A percentile compares a stretch with the other conserved stretches of the same genome.
phyloP scores from a whole-genome alignment of 1,139 yeast genomes.

The Diutina scorzettiae region DNA sequence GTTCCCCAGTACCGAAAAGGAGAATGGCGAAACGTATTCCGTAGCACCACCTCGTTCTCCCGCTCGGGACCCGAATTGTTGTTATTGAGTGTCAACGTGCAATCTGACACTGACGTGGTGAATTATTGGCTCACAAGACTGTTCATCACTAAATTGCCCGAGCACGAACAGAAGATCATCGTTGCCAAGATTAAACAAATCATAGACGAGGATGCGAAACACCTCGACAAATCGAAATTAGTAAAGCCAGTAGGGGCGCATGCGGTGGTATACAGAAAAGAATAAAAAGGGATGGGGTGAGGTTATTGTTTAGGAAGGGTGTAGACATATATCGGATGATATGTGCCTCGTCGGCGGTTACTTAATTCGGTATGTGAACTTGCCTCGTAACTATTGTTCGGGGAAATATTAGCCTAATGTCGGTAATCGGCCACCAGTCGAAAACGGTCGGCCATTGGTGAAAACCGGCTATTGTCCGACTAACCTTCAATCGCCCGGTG shows the following conservation, averaged over 20 bases:
- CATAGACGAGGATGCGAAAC: conserved; percentile 6
- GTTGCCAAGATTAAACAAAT: conserved; percentile 19
- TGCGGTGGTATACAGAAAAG: background rate
- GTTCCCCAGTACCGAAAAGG: conserved; percentile 52
- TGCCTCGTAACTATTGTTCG: too few species aligned
- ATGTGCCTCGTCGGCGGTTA: too few species aligned
- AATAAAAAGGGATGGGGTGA: too few species aligned
- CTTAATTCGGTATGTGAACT: too few species aligned
- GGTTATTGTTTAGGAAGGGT: too few species aligned
- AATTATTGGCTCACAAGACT: conserved; percentile 45
- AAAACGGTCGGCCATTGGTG: too few species aligned
- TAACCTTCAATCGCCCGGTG: too few species aligned
- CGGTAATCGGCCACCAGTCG: too few species aligned
- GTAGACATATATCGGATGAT: too few species aligned
- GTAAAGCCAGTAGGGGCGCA: background rate
- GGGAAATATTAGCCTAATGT: too few species aligned
- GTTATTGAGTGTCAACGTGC: conserved; percentile 12
- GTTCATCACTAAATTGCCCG: conserved; percentile 38
- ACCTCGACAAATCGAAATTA: background rate
- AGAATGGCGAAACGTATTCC: conserved; percentile 35
- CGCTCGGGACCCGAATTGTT: conserved; percentile 21
- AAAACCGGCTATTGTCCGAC: too few species aligned
- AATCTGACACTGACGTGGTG: conserved; percentile 22
- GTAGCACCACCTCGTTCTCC: conserved; percentile 14
- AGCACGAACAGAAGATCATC: conserved; percentile 22